Percentiles rank a stretch among this genome's conserved stretches.
Evolutionary conservation across 2,329 filamentous ascomycete genomes (phyloP).

Genomic region (Diaporthe sp.): DNA sequence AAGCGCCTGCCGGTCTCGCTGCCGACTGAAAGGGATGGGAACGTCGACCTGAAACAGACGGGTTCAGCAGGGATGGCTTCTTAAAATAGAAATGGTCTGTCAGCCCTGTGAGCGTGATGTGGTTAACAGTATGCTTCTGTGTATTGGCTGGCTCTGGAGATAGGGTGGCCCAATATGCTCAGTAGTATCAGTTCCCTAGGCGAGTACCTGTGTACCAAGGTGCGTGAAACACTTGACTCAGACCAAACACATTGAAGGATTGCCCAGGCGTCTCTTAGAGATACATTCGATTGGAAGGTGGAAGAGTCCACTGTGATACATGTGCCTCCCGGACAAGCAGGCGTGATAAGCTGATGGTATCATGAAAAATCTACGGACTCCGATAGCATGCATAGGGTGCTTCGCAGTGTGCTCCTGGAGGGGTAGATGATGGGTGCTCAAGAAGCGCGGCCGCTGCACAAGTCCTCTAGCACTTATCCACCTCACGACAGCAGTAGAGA

Average conservation of each 20-base stretch:
- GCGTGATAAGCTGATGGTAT: neutral
- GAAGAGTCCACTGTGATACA: neutral
- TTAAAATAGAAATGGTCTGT: slow-evolving; percentile 36
- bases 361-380: neutral
- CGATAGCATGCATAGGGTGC: neutral
- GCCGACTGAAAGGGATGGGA: slow-evolving; percentile 15
- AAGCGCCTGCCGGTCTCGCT: slow-evolving; percentile 24
- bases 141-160: neutral
- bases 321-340: neutral
- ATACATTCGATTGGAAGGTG: no score
- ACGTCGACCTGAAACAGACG: slow-evolving; percentile 32
- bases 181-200: neutral
- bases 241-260: neutral
- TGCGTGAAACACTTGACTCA: slow-evolving; percentile 18
- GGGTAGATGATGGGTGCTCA: neutral
- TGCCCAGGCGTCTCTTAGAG: neutral
- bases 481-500: neutral
- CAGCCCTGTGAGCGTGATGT: slow-evolving; percentile 28
- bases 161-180: neutral
- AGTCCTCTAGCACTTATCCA: neutral
- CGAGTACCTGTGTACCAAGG: neutral
- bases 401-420: neutral
- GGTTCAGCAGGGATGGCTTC: slow-evolving; percentile 19
- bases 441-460: neutral
- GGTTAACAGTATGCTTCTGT: neutral